Evolutionary conservation across 805 yeast genomes (phyloP).

Genomic region (Suhomyces sp.): DNA sequence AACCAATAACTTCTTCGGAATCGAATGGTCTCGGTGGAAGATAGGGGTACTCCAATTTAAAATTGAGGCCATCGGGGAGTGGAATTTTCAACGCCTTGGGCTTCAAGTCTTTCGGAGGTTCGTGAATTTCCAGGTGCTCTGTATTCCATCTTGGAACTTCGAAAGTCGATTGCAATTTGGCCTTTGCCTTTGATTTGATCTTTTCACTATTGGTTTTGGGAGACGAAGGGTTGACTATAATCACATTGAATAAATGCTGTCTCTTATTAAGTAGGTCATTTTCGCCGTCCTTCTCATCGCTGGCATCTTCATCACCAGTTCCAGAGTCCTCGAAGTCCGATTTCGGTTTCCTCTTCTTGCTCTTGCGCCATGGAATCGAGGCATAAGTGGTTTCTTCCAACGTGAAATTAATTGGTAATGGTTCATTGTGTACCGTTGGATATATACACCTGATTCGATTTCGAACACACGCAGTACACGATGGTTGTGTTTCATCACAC

Average conservation of each 20-base stretch:
- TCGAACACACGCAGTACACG: constrained; percentile 12
- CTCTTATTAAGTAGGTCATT: background rate
- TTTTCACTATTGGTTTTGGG: constrained; percentile 3
- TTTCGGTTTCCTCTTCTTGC: constrained; percentile 1
- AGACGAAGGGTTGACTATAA: constrained; percentile 5
- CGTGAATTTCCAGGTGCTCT: background rate
- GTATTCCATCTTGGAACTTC: background rate
- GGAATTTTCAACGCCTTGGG: no score
- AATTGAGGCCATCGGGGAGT: no score
- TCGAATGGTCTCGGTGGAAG: no score
- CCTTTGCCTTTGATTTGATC: background rate
- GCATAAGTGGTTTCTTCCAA: constrained; percentile 7
- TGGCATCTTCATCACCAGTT: no score
- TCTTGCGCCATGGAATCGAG: constrained; percentile 5
- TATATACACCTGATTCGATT: constrained; percentile 13
- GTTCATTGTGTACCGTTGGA: constrained; percentile 11
- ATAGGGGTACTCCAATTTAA: no score
- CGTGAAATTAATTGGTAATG: constrained; percentile 8
- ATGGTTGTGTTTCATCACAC: constrained; percentile 15
- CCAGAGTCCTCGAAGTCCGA: no score
- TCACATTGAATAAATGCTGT: constrained; percentile 8
- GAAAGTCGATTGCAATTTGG: constrained; percentile 1
- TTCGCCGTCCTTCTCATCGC: background rate
- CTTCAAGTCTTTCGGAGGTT: no score
- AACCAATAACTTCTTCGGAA: no score